A percentile compares a stretch with the other conserved stretches of the same genome.
phyloP scores from a whole-genome alignment of 352 stramenopile species.

The Peronospora destructor region DNA sequence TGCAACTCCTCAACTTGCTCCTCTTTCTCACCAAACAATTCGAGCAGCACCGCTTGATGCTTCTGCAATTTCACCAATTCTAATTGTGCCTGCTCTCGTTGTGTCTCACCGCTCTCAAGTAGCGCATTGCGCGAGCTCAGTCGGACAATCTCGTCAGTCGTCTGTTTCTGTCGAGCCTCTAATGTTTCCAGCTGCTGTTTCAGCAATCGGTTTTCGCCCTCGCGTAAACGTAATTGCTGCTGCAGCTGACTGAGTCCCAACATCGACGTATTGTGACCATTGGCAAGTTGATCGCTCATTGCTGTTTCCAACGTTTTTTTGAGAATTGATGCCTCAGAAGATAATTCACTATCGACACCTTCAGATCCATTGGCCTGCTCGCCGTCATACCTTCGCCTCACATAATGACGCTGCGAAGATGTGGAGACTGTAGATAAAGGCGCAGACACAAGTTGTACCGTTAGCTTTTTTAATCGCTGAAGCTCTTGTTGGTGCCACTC shows the following conservation, averaged over 20 bases:
- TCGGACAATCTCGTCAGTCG: constrained; percentile 64
- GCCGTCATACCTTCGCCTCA: constrained; percentile 14
- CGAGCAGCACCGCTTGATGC: constrained; percentile 73
- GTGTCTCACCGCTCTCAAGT: constrained; percentile 49
- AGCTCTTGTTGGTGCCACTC: constrained; percentile 60
- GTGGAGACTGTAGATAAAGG: constrained; percentile 20
- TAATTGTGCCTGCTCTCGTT: constrained; percentile 41
- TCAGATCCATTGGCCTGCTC: constrained; percentile 15
- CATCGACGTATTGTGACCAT: constrained; percentile 41
- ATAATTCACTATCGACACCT: constrained; percentile 5
- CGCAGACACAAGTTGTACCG: constrained; percentile 2
- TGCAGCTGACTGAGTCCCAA: constrained; percentile 71
- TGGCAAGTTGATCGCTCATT: constrained; percentile 24
- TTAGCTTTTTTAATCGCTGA: constrained; percentile 31
- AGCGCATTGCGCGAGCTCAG: constrained; percentile 69
- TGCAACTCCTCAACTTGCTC: constrained; percentile 82
- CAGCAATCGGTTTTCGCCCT: constrained; percentile 68
- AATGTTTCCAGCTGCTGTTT: constrained; percentile 61
- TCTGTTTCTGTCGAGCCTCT: constrained; percentile 61
- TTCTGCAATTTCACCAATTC: constrained; percentile 55
- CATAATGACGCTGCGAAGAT: constrained; percentile 21
- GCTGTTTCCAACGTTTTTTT: constrained; percentile 46
- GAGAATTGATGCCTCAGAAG: constrained; percentile 53
- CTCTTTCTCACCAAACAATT: constrained; percentile 82
- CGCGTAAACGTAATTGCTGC: constrained; percentile 60